A percentile compares a stretch with the other conserved stretches of the same genome.
phyloP scores from a whole-genome alignment of 2,329 filamentous ascomycete species.

The Pyricularia sp. region DNA sequence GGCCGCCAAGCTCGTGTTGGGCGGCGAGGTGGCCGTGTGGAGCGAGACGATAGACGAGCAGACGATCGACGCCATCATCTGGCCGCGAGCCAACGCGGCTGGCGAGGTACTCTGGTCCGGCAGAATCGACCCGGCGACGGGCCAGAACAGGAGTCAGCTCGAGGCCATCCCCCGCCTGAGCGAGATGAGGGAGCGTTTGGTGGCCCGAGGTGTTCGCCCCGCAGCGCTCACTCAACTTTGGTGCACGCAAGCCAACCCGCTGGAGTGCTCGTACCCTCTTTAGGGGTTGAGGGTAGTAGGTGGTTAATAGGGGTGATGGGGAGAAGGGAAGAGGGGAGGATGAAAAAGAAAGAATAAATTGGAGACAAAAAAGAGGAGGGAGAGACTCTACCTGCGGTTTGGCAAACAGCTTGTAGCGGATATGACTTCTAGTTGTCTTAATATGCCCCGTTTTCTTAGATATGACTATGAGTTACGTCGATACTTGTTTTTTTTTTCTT shows the following conservation, averaged over 20 bases:
- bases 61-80: slow-evolving; percentile 68
- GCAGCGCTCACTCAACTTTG: slow-evolving; percentile 62
- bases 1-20: slow-evolving; percentile 59
- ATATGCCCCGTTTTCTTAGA: not conserved
- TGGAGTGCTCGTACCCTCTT: slow-evolving; percentile 29
- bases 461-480: not conserved
- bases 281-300: not conserved
- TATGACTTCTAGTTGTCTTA: not conserved
- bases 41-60: slow-evolving; percentile 66
- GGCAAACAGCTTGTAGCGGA: not conserved
- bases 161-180: slow-evolving; percentile 60
- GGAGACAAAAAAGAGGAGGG: not conserved
- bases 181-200: slow-evolving; percentile 68
- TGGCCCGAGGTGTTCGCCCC: slow-evolving; percentile 56
- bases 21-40: slow-evolving; percentile 78
- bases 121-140: slow-evolving; percentile 46
- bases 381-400: not conserved
- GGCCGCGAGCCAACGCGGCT: slow-evolving; percentile 67
- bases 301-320: not conserved
- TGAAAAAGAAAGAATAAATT: too few species aligned
- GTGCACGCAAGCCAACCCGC: slow-evolving; percentile 52
- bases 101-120: slow-evolving; percentile 79
- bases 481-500: not conserved
- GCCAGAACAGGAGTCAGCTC: slow-evolving; percentile 62
- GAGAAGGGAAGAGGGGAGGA: too few species aligned